A percentile compares a stretch with the other conserved stretches of the same genome.
Conservation (phyloP, 1,139 yeast species). For the Chernovozyma aurita region DNA sequence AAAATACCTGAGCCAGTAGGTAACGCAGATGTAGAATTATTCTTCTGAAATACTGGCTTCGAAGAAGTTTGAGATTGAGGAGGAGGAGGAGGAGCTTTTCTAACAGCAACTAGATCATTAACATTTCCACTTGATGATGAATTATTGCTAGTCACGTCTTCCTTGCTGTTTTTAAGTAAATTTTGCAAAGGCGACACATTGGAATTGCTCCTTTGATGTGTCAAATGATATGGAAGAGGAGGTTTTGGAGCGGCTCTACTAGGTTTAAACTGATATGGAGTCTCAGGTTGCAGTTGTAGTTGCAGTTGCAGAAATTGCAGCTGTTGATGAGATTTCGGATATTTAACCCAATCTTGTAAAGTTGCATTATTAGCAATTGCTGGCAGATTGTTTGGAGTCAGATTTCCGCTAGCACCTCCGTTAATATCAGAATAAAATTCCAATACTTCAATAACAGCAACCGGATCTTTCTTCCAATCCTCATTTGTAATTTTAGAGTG, state of each 20-base stretch:
- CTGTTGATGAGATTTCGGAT: conserved; percentile 21
- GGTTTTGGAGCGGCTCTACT: conserved; percentile 43
- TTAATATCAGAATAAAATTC: conserved; percentile 67
- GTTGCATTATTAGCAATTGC: conserved; percentile 13
- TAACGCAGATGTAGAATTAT: conserved; percentile 6
- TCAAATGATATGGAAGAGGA: conserved; percentile 38
- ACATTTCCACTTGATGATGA: not conserved
- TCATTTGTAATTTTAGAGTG: conserved; percentile 78
- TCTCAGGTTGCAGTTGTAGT: not conserved
- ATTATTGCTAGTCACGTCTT: conserved; percentile 2
- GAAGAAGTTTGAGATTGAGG: conserved; percentile 11
- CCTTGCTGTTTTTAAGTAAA: conserved; percentile 18
- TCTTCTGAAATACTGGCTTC: conserved; percentile 4
- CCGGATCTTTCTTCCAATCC: conserved; percentile 80
- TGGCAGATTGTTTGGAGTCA: conserved; percentile 29
- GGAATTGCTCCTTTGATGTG: conserved; percentile 16
- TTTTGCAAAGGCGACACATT: conserved; percentile 33
- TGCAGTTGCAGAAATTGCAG: conserved; percentile 2
- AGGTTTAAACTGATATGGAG: conserved; percentile 27
- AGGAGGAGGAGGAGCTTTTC: conserved; percentile 59
- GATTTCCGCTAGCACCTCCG: conserved; percentile 26
- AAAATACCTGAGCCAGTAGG: conserved; percentile 23
- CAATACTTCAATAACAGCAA: conserved; percentile 85
- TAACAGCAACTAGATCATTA: conserved; percentile 39
- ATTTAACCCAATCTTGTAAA: conserved; percentile 41